phyloP scores from a whole-genome alignment of 2,329 filamentous ascomycete species.

The Paecilomyces sp. region DNA sequence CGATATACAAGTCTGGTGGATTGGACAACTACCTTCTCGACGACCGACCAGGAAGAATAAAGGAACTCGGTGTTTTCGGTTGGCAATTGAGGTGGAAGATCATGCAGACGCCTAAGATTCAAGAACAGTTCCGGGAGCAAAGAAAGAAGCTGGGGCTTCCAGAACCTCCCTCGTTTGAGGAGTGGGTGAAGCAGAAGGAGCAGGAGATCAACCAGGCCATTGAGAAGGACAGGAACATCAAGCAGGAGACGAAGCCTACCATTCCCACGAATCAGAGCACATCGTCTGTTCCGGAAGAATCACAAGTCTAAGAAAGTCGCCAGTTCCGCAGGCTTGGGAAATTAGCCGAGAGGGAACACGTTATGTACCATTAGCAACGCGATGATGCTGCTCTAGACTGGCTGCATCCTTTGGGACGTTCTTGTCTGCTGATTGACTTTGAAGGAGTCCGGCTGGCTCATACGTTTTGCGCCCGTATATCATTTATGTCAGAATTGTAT shows the following conservation, averaged over 20 bases:
- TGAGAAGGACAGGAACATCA: constrained; percentile 25
- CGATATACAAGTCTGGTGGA: constrained; percentile 76
- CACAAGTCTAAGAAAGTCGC: neutral
- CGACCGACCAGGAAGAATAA: constrained; percentile 67
- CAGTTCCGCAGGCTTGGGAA: neutral
- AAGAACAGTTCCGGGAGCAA: constrained; percentile 59
- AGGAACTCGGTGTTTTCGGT: constrained; percentile 79
- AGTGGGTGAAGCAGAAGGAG: constrained; percentile 38
- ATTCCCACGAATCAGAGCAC: neutral
- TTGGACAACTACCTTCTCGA: constrained; percentile 88
- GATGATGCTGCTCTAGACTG: neutral
- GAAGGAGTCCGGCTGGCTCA: neutral
- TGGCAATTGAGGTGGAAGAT: constrained; percentile 87
- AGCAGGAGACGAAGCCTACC: constrained; percentile 22
- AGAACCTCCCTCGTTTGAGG: constrained; percentile 36
- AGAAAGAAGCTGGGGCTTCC: constrained; percentile 59
- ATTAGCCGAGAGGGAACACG: neutral
- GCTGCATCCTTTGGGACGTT: neutral
- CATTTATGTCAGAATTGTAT: neutral
- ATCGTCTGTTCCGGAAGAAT: neutral
- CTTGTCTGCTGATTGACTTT: neutral
- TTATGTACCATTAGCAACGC: neutral
- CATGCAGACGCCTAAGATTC: constrained; percentile 68
- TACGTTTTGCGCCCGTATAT: neutral
- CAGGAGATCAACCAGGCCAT: constrained; percentile 31